Conservation (phyloP, 495 filamentous ascomycete genomes). For the Lichina pygmaea region DNA sequence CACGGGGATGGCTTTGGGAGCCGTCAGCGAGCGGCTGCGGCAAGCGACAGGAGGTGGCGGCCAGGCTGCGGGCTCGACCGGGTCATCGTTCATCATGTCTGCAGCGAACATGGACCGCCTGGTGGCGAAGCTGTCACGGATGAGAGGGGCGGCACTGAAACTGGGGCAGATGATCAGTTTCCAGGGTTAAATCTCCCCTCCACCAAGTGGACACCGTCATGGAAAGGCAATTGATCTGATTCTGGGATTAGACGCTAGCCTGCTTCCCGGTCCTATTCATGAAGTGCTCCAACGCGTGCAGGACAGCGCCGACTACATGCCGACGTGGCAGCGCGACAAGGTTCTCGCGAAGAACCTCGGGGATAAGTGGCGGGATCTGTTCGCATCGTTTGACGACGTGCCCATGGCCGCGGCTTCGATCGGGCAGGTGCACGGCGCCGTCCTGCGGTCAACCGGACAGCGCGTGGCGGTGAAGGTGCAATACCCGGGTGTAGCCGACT, state of each 20-base stretch:
- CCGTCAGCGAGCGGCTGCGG: conserved; percentile 55
- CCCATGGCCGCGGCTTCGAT: conserved; percentile 96
- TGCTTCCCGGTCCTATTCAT: conserved; percentile 65
- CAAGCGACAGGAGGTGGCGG: conserved; percentile 25
- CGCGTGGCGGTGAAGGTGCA: conserved; percentile 87
- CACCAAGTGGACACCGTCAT: not conserved
- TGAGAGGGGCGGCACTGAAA: conserved; percentile 97
- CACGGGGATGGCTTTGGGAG: conserved; percentile 89
- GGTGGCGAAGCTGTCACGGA: conserved; percentile 73
- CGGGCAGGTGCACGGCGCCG: conserved; percentile 78
- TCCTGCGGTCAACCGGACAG: conserved; percentile 43
- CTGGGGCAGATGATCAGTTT: conserved; percentile 93
- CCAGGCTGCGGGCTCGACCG: conserved; percentile 3
- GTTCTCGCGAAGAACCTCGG: conserved; percentile 62
- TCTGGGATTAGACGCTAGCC: conserved; percentile 43
- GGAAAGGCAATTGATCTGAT: not conserved
- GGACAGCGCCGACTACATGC: conserved; percentile 96
- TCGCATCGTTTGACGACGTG: conserved; percentile 59
- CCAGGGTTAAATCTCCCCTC: conserved; percentile 32
- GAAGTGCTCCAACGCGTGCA: conserved; percentile 82
- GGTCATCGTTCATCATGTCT: conserved; percentile 67
- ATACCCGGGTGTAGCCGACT: conserved; percentile 88
- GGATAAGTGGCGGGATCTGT: conserved; percentile 61
- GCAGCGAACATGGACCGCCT: conserved; percentile 74
- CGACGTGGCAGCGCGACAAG: conserved; percentile 62